A percentile compares a stretch with the other conserved stretches of the same genome.
phyloP scores from a whole-genome alignment of 129 eudicot species.

The Daucus carota region DH1_v3.0 NC_030382.2:13028001-13028500 shows the following conservation, averaged over 20 bases:
- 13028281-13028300: constrained; percentile 84
- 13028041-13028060: constrained; percentile 87
- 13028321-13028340: constrained; percentile 78
- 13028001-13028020: constrained; percentile 91
- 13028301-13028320: constrained; percentile 90
- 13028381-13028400: constrained; percentile 7
- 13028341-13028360: constrained; percentile 82
- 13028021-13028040: constrained; percentile 93
- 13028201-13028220: constrained; percentile 81
- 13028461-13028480: too few relatives aligned
- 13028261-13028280: constrained; percentile 81
- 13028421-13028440: constrained; percentile 65
- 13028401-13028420: constrained; percentile 34
- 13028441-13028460: too few relatives aligned
- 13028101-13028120: constrained; percentile 95
- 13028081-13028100: constrained; percentile 72
- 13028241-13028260: too few relatives aligned
- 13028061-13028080: constrained; percentile 77
- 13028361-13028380: constrained; percentile 58
- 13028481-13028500: too few relatives aligned
- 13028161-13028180: constrained; percentile 89
- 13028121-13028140: constrained; percentile 86
- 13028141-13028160: constrained; percentile 83
- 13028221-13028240: too few relatives aligned
- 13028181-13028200: constrained; percentile 83